Percentiles rank a stretch among this genome's conserved stretches.
phyloP scores from a whole-genome alignment of 306 rosid genomes.

The Medicago ruthenica region DNA sequence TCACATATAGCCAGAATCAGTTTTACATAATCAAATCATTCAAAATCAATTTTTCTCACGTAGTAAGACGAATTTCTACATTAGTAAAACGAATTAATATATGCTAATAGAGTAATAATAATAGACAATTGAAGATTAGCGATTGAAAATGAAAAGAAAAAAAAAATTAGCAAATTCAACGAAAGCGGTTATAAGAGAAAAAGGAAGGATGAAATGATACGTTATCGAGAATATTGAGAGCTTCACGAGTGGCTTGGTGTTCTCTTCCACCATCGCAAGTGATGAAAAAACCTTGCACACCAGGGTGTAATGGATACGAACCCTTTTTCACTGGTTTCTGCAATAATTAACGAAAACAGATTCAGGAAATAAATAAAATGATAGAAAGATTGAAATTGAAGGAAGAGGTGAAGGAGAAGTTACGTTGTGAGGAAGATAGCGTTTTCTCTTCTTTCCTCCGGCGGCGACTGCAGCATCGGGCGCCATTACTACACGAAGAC shows the following conservation, averaged over 20 bases:
- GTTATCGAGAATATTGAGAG: constrained; percentile 84
- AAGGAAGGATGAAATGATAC: constrained; percentile 46
- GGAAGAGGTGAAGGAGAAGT: not conserved
- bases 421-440: constrained; percentile 88
- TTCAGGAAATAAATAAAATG: not conserved
- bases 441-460: constrained; percentile 69
- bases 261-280: constrained; percentile 98
- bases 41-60: not conserved
- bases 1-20: too few relatives aligned
- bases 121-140: not conserved
- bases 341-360: not conserved
- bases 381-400: not conserved
- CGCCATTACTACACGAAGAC: constrained; percentile 49
- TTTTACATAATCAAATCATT: too few relatives aligned
- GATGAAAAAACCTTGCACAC: constrained; percentile 90
- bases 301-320: constrained; percentile 80
- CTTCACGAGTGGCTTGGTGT: constrained; percentile 87
- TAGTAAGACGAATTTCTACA: not conserved
- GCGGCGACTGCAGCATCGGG: constrained; percentile 43
- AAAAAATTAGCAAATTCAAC: not conserved
- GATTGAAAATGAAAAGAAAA: not conserved
- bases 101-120: not conserved
- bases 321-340: constrained; percentile 95
- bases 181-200: not conserved
- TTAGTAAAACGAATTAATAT: too few relatives aligned